Percentiles rank a stretch among this genome's conserved stretches.
Conservation (phyloP, 1,284 basidiomycete genomes). For the Cryptococcus jaspeensis region DNA sequence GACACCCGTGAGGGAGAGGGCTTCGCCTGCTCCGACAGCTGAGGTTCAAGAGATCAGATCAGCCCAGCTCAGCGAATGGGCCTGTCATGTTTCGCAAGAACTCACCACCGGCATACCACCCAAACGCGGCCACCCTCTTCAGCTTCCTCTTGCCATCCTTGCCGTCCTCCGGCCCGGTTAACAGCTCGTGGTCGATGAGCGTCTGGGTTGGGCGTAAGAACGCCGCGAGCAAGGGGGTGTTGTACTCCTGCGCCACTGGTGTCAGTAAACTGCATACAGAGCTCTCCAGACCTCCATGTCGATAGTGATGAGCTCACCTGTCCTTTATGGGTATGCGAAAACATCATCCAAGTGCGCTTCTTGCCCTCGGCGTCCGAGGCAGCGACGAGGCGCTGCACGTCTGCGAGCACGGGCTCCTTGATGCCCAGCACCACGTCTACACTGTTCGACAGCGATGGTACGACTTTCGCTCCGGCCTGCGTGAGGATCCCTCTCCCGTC, state of each 20-base stretch:
- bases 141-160: constrained; percentile 52
- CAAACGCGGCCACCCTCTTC: constrained; percentile 80
- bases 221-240: constrained; percentile 69
- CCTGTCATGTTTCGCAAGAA: no score
- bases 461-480: constrained; percentile 72
- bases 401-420: constrained; percentile 73
- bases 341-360: constrained; percentile 62
- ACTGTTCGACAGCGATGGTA: constrained; percentile 57
- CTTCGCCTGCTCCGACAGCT: constrained; percentile 82
- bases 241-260: constrained; percentile 60
- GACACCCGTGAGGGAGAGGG: constrained; percentile 72
- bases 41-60: not conserved
- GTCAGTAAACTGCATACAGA: constrained; percentile 7
- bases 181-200: constrained; percentile 80
- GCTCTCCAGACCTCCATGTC: no score
- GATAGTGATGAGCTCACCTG: constrained; percentile 35
- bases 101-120: constrained; percentile 81
- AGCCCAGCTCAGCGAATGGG: not conserved
- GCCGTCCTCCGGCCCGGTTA: constrained; percentile 55
- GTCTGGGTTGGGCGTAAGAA: constrained; percentile 60
- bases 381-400: constrained; percentile 52
- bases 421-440: constrained; percentile 79
- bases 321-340: constrained; percentile 81
- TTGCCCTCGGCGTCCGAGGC: constrained; percentile 15
- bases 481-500: not conserved